Percentiles rank a stretch among this genome's conserved stretches.
phyloP scores from a whole-genome alignment of 129 eudicot genomes.

The Flaveria brownii region DNA sequence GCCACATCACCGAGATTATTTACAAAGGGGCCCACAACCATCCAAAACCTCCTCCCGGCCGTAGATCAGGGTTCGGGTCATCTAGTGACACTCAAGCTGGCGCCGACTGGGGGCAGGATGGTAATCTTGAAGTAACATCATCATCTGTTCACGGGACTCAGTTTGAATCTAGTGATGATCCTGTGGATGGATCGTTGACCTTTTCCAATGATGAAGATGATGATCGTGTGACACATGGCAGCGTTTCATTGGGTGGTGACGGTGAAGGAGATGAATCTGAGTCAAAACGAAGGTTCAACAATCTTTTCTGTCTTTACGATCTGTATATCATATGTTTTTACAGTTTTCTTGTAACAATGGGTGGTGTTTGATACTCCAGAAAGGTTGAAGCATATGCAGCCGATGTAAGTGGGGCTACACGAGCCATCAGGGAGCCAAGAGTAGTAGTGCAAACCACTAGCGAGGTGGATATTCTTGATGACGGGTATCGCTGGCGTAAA shows the following conservation, averaged over 20 bases:
- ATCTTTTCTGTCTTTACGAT: background rate
- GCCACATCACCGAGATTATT: conserved; percentile 69
- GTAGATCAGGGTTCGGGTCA: conserved; percentile 50
- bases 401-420: conserved; percentile 58
- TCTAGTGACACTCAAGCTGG: conserved; percentile 48
- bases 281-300: conserved; percentile 66
- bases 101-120: conserved; percentile 44
- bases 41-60: conserved; percentile 59
- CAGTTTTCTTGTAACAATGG: conserved; percentile 2
- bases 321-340: background rate
- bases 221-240: conserved; percentile 65
- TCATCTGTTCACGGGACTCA: conserved; percentile 22
- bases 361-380: conserved; percentile 36
- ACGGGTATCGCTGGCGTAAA: conserved; percentile 81
- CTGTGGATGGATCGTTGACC: conserved; percentile 50
- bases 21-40: conserved; percentile 77
- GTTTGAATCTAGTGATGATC: conserved; percentile 54
- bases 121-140: conserved; percentile 53
- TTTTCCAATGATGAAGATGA: conserved; percentile 63
- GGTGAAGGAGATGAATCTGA: conserved; percentile 75
- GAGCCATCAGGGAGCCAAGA: conserved; percentile 77
- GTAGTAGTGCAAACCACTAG: conserved; percentile 77
- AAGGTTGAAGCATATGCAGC: conserved; percentile 63
- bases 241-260: conserved; percentile 55
- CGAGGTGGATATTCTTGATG: conserved; percentile 80